Evolutionary conservation across 2,329 filamentous ascomycete genomes (phyloP), one percentile per base, ranked within the genome.

Genomic region (Sphaerulina populicola): DNA sequence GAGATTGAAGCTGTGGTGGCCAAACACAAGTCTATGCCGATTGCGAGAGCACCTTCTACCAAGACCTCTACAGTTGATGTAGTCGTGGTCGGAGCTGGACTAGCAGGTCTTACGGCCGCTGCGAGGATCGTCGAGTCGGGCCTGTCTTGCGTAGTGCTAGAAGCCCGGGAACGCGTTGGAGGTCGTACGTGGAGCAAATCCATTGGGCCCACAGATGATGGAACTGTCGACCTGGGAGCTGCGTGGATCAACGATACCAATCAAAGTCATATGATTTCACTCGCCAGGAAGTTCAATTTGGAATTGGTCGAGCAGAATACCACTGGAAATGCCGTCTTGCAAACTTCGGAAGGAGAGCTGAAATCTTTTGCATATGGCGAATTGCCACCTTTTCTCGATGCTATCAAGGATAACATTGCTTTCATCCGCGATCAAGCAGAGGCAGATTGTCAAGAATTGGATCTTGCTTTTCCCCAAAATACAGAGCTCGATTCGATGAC

Each of bases 171-270:
- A 33, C 54, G 62, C 8, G 61, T 65, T 2, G 63, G 62, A 12
- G 63, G 63, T 67, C 77, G 78, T 59, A 75, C 72, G 0, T 74
- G 67, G 64, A 72, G 68, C 6, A 54, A 64, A 3, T 60, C 64
- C 0, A 50, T 66, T 11, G 54, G 62, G 48, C 23, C 23, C 3
- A 27, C 23, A 27, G 62, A 15, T 11, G 67, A 58, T 2, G 73
- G 72, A 0, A 51, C 64, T 0, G 66, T 73, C 2, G 78, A 81
- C n/a, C 56, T 79, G 0, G 78, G 78, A 1, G 79, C 77, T 0
- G 76, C 75, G 0, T 81, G 78, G 79, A 74, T 81, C 55, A 81
- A 81, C 53, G 74, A 79, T 43, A 72, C 66, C 1, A 76, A 71
- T 43, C 77, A 81, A 55, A 65, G 57, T 30, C 64, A 64, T 2